Base-by-base conservation (phyloP, 441 rosid genomes). In the Corymbia citriodora region DNA sequence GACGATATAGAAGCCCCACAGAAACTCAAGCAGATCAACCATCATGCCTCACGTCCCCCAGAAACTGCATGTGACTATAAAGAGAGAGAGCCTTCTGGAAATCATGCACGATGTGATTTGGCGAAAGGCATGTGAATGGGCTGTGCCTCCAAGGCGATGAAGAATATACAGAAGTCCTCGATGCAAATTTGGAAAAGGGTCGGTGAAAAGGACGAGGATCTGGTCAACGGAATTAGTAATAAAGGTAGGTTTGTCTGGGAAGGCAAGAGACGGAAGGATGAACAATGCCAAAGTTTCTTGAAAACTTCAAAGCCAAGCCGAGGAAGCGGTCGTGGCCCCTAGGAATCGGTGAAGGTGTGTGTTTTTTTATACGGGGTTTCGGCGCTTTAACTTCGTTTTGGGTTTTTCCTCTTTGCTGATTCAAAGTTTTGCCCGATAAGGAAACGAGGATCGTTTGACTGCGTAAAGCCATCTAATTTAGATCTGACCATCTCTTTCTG, bases 1-100 rank as follows among this genome's bases (percentile, higher is more conserved):
- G n/a, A 88, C 49, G 29, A 92, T 49, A 54, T 92, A 92, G 81
- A 93, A 89, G 49, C 91, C 89, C 89, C 91, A 90, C 31, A 89
- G 82, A 52, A 93, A 55, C 90, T 90, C 93, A 31, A 88, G 92
- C 61, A 91, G 23, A 57, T 92, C 91, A 15, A 91, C 36, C 92
- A 91, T 90, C 52, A 14, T 40, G 8, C 8, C n/a, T 74, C 82
- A 72, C 48, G 82, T 72, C 48, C 82, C 48, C 21, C 10, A 10
- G 52, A 40, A n/a, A 8, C 29, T 21, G 85, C 85, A 74, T 40
- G 29, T 52, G 85, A 40, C 40, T 23, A 13, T 23, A 13, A 21
- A 45, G 85, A 21, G 83, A 40, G 50, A 1, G 50, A 25, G n/a
- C 50, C 5, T 23, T 19, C 52, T 10, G 85, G 85, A 23, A 21